These are phyloP conservation scores for Hypoxylon sp. DNA, from an alignment of 2,329 filamentous ascomycete species.

Conservation along the genomic window DNA sequence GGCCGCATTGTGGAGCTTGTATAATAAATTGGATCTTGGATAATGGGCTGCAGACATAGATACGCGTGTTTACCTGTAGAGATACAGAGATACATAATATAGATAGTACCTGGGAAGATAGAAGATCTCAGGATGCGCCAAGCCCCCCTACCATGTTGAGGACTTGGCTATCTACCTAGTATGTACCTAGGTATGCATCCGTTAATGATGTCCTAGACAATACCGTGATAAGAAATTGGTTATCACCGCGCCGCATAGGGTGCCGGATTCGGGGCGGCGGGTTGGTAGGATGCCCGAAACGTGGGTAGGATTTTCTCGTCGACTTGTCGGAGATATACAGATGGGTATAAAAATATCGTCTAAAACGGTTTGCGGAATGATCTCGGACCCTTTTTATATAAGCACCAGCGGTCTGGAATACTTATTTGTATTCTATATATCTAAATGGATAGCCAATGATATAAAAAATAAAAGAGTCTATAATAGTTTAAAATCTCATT, in stretches of 20 bases:
- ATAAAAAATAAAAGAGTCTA: not conserved
- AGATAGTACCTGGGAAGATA: not conserved
- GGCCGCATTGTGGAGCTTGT: constrained; percentile 3
- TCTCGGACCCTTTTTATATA: constrained; percentile 22
- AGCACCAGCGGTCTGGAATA: not conserved
- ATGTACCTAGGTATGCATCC: too few relatives aligned
- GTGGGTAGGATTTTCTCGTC: constrained; percentile 7
- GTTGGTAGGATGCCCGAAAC: constrained; percentile 24
- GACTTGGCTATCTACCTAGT: too few relatives aligned
- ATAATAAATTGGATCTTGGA: constrained; percentile 4
- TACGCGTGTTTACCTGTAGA: not conserved
- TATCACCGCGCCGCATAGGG: not conserved
- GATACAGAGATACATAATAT: not conserved
- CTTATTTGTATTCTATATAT: not conserved
- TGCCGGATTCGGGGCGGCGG: constrained; percentile 23
- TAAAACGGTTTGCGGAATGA: constrained; percentile 3
- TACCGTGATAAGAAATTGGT: not conserved
- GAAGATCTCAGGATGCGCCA: constrained; percentile 1
- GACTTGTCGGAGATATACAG: constrained; percentile 12
- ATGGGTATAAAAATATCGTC: not conserved
- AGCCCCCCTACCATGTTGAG: not conserved
- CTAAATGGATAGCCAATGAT: not conserved
- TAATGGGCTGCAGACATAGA: not conserved
- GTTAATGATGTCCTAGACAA: not conserved
- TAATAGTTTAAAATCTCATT: not conserved